Evolutionary conservation across 768 basidiomycete genomes (phyloP).

Genomic region (Boletus coccyginus): DNA sequence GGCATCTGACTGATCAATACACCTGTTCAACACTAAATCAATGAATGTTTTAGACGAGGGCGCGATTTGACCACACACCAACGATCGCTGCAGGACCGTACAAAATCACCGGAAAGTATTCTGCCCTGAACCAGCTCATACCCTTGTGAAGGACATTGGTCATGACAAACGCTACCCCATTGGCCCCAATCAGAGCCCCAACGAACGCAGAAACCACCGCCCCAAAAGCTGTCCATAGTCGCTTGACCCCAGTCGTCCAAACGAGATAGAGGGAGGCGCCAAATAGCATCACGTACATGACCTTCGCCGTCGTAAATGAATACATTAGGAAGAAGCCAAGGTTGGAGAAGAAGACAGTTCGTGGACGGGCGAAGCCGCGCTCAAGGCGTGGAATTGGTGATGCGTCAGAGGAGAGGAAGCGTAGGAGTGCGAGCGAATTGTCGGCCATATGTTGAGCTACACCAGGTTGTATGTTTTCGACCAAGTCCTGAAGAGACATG

Average conservation of each 20-base stretch:
- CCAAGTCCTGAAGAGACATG: conserved; percentile 48
- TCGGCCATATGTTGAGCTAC: conserved; percentile 90
- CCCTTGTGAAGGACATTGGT: conserved; percentile 54
- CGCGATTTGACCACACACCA: conserved; percentile 43
- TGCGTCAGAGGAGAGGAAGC: conserved; percentile 63
- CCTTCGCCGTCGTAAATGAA: conserved; percentile 67
- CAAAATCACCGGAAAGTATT: conserved; percentile 59
- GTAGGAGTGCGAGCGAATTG: conserved; percentile 77
- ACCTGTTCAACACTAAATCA: conserved; percentile 39
- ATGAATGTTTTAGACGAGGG: neutral
- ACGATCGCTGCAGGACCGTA: conserved; percentile 75
- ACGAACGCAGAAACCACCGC: conserved; percentile 51
- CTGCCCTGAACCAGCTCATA: conserved; percentile 85
- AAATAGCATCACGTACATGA: conserved; percentile 56
- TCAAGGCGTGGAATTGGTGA: conserved; percentile 71
- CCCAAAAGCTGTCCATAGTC: conserved; percentile 38
- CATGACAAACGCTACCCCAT: conserved; percentile 72
- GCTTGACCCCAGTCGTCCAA: conserved; percentile 28
- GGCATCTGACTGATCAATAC: conserved; percentile 60
- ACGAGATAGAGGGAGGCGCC: conserved; percentile 46
- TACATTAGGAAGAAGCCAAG: conserved; percentile 71
- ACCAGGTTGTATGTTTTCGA: conserved; percentile 82
- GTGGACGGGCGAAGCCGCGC: conserved; percentile 46
- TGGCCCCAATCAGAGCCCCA: conserved; percentile 62
- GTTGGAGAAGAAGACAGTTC: conserved; percentile 76